Conservation (phyloP, 2,329 filamentous ascomycete genomes). For the Talaromyces islandicus region DNA sequence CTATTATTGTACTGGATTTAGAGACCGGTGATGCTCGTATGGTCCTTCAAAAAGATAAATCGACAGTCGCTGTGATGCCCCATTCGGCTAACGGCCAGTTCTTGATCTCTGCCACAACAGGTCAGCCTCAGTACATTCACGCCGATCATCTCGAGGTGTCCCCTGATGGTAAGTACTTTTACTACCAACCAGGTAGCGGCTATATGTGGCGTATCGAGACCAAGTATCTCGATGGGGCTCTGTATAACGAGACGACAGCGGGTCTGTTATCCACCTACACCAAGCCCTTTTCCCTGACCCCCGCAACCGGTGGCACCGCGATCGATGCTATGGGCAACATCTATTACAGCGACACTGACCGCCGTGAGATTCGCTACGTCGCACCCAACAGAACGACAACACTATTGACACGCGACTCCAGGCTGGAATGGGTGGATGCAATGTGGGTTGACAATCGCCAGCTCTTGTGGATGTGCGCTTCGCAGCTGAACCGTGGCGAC, state of each 20-base stretch:
- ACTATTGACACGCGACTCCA: background rate
- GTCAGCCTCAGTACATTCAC: conserved; percentile 16
- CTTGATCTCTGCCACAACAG: background rate
- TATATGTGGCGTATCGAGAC: conserved; percentile 28
- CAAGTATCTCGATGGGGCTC: conserved; percentile 24
- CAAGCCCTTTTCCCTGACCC: conserved; percentile 27
- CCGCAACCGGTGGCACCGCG: conserved; percentile 32
- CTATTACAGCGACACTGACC: conserved; percentile 30
- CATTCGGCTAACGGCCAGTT: background rate
- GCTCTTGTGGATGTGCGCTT: conserved; percentile 4
- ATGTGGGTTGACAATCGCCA: background rate
- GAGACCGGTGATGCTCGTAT: conserved; percentile 11
- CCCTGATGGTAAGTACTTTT: conserved; percentile 28
- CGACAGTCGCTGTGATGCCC: background rate
- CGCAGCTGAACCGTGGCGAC: background rate
- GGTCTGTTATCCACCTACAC: conserved; percentile 19
- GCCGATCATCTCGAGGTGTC: conserved; percentile 34
- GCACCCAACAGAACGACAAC: background rate
- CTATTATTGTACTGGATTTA: conserved; percentile 23
- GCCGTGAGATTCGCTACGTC: conserved; percentile 14
- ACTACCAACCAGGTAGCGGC: conserved; percentile 30
- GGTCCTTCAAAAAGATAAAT: background rate
- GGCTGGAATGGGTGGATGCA: background rate
- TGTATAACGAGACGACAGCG: conserved; percentile 26
- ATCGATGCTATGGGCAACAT: conserved; percentile 35